Percentiles rank a stretch among this genome's conserved stretches.
Conservation (phyloP, 2,329 filamentous ascomycete species). For the Aspergillus novofumigatus region DNA sequence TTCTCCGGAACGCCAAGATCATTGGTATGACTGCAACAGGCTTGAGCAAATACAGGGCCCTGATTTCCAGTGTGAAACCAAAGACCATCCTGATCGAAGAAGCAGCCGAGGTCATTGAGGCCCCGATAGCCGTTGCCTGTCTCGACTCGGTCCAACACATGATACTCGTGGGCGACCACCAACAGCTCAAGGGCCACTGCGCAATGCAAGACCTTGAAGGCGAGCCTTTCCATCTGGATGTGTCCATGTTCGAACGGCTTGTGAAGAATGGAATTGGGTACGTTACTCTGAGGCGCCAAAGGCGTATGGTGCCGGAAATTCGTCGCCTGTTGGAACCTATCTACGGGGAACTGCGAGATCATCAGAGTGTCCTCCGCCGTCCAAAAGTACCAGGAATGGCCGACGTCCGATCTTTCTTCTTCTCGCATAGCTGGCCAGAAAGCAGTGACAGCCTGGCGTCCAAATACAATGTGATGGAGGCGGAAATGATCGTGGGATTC, state of each 20-base stretch:
- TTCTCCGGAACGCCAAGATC: constrained; percentile 58
- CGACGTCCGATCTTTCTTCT: constrained; percentile 56
- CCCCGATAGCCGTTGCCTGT: constrained; percentile 56
- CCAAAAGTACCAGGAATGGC: constrained; percentile 61
- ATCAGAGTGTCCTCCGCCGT: constrained; percentile 52
- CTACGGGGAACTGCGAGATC: constrained; percentile 57
- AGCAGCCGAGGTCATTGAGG: constrained; percentile 67
- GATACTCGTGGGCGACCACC: constrained; percentile 72
- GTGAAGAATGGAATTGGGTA: constrained; percentile 63
- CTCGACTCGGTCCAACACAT: constrained; percentile 61
- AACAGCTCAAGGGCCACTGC: constrained; percentile 68
- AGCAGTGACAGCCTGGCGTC: constrained; percentile 59
- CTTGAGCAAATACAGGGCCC: constrained; percentile 70
- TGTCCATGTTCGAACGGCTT: constrained; percentile 77
- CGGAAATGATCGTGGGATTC: constrained; percentile 70
- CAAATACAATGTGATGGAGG: constrained; percentile 66
- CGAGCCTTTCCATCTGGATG: constrained; percentile 61
- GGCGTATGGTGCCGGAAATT: constrained; percentile 68
- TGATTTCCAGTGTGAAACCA: constrained; percentile 64
- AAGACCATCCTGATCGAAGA: constrained; percentile 72
- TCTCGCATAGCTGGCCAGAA: constrained; percentile 64
- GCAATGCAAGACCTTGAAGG: constrained; percentile 57
- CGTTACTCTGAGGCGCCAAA: constrained; percentile 63
- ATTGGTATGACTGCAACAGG: constrained; percentile 75
- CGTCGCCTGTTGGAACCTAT: constrained; percentile 58